Evolutionary conservation across 2,329 filamentous ascomycete species (phyloP), one percentile per base, ranked within the genome.

Genomic region (Curvularia verruculosa): DNA sequence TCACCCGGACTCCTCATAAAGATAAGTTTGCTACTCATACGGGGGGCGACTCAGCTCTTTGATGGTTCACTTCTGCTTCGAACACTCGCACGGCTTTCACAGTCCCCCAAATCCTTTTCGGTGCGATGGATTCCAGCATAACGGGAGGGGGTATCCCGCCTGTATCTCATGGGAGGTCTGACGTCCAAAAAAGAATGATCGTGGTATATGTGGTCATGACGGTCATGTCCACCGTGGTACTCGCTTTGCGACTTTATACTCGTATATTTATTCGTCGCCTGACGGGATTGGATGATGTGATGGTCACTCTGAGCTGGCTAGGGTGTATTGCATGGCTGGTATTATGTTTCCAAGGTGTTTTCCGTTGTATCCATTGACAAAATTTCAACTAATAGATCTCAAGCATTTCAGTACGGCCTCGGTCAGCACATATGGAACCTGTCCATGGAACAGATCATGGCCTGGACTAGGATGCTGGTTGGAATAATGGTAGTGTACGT

Each of bases 341-440:
- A 15, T 31, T 63, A 18, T 60, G 56, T 37, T 54, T 64, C 39
- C 15, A 55, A 39, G 50, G 61, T 62, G 43, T 28, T 45, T 24
- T 49, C 31, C 21, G 29, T 29, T 9, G 13, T 24, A 9, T 15
- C 34, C n/a, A 24, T 18, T 53, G 3, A n/a, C 19, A 37, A n/a
- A 26, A 31, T 40, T 18, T 29, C 28, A 34, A 34, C 50, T 61
- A 40, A 61, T 37, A 10, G 1, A 9, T 12, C 23, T 34, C 10
- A 34, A 66, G 61, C 56, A 10, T 62, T 67, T 19, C 56, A 61
- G 29, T 67, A 65, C 46, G 64, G 64, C 23, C 64, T 65, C 31
- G 63, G 63, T 13, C 43, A 64, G 18, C 64, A 67, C 34, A 41
- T 64, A 15, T 67, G 64, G 64, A 60, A 65, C 29, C 57, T 67